These are phyloP conservation scores for Candida gorgasii DNA, from an alignment of 805 yeast species.

Conservation along the genomic window DNA sequence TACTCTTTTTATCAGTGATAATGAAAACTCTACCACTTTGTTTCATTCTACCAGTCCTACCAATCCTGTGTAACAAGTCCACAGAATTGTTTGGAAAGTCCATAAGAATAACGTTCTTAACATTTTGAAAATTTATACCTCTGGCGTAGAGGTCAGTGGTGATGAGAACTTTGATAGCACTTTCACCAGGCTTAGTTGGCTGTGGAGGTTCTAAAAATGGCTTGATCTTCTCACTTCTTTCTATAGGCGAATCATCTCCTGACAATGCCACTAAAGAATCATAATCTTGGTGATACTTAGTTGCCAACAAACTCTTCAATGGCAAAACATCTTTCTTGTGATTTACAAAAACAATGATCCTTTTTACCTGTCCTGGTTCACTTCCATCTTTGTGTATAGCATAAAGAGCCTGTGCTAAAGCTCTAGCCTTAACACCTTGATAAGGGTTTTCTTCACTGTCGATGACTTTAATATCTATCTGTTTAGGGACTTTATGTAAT, in stretches of 20 bases:
- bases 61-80: constrained; percentile 87
- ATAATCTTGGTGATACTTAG: constrained; percentile 33
- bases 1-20: constrained; percentile 65
- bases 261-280: constrained; percentile 63
- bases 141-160: constrained; percentile 90
- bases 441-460: constrained; percentile 80
- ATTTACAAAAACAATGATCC: constrained; percentile 85
- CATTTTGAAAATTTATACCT: constrained; percentile 82
- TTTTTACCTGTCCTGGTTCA: constrained; percentile 71
- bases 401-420: constrained; percentile 83
- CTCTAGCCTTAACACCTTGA: constrained; percentile 79
- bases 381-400: constrained; percentile 84
- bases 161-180: constrained; percentile 59
- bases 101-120: constrained; percentile 77
- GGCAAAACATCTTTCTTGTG: constrained; percentile 61
- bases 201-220: constrained; percentile 68
- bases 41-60: constrained; percentile 92
- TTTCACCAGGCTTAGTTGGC: constrained; percentile 30
- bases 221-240: constrained; percentile 55
- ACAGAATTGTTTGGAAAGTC: constrained; percentile 85
- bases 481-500: constrained; percentile 79
- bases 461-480: constrained; percentile 68
- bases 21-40: constrained; percentile 86
- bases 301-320: constrained; percentile 54
- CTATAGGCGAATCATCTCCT: constrained; percentile 62